A percentile compares a stretch with the other conserved stretches of the same genome.
Evolutionary conservation across 1,284 basidiomycete species (phyloP).

Genomic region (Athelia sp.): DNA sequence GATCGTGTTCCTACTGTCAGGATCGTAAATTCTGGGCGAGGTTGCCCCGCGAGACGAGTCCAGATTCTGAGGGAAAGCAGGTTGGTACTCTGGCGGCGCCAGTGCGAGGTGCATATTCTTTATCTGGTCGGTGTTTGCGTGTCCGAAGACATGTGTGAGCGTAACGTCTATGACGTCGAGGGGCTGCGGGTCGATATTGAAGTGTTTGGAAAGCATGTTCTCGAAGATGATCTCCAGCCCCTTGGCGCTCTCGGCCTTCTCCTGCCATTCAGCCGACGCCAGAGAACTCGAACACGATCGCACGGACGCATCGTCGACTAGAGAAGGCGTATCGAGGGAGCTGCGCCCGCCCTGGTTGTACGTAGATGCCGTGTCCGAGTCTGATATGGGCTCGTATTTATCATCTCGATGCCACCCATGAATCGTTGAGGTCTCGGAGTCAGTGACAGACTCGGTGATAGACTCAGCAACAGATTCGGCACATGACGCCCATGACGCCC

Average conservation of each 20-base stretch:
- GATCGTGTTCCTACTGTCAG: neutral
- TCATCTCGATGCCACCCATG: too few relatives aligned
- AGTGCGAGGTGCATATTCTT: constrained; percentile 48
- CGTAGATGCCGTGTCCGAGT: too few relatives aligned
- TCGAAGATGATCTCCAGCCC: constrained; percentile 47
- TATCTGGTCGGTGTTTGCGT: constrained; percentile 27
- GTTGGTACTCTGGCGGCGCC: constrained; percentile 47
- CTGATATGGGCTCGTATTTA: too few relatives aligned
- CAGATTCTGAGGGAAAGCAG: constrained; percentile 1
- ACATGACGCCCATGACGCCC: too few relatives aligned
- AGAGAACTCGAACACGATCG: constrained; percentile 4
- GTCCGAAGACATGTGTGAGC: constrained; percentile 47
- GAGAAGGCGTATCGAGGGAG: neutral
- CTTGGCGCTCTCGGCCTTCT: constrained; percentile 28
- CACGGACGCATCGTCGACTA: neutral
- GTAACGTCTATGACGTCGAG: constrained; percentile 36
- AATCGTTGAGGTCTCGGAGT: too few relatives aligned
- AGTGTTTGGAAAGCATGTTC: constrained; percentile 45
- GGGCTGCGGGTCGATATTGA: constrained; percentile 43
- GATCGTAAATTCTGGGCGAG: neutral
- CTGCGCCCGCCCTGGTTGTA: neutral
- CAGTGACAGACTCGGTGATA: too few relatives aligned
- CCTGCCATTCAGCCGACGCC: constrained; percentile 27
- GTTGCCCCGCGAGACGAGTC: neutral
- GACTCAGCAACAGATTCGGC: too few relatives aligned